These are phyloP conservation scores for Elaeis guineensis DNA, from an alignment of 176 grass and related monocot genomes.

Conservation along the genomic window DNA sequence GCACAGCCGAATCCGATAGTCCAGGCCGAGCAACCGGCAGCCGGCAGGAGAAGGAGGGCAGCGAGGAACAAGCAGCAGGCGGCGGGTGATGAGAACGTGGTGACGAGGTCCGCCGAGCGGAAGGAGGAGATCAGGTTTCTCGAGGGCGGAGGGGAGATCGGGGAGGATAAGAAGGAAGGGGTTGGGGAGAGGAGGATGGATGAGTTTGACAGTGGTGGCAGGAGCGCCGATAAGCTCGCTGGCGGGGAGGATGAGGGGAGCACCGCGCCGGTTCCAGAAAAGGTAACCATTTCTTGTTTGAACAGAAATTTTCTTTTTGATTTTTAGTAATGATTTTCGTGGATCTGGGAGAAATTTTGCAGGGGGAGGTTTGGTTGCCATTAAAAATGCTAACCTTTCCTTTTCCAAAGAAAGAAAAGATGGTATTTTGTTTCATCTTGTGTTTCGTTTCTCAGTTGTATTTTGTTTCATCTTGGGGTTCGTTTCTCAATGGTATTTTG, in stretches of 20 bases:
- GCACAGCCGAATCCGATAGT: conserved; percentile 3
- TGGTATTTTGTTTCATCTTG: too few species aligned
- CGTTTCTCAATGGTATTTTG: too few species aligned
- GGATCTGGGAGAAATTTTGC: too few species aligned
- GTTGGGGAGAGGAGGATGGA: conserved; percentile 41
- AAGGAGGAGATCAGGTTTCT: conserved; percentile 15
- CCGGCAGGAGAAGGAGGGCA: not conserved
- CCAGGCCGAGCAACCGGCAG: not conserved
- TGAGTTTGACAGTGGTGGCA: conserved; percentile 43
- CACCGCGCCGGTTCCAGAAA: conserved; percentile 61
- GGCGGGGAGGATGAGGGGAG: conserved; percentile 50
- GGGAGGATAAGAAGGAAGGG: too few species aligned
- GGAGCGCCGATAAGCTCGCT: conserved; percentile 36
- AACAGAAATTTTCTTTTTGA: too few species aligned
- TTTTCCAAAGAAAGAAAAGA: too few species aligned
- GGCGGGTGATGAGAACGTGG: too few species aligned
- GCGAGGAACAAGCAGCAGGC: not conserved
- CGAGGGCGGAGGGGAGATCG: not conserved
- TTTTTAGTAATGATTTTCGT: too few species aligned
- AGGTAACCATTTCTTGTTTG: conserved; percentile 28
- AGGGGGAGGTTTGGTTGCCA: too few species aligned
- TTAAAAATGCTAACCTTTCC: too few species aligned
- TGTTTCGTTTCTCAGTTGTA: too few species aligned
- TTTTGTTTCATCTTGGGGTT: too few species aligned
- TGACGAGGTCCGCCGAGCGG: conserved; percentile 6